Evolutionary conservation across 2,329 filamentous ascomycete genomes (phyloP), one percentile per base, ranked within the genome.

Genomic region (Nannizziopsis barbatae): DNA sequence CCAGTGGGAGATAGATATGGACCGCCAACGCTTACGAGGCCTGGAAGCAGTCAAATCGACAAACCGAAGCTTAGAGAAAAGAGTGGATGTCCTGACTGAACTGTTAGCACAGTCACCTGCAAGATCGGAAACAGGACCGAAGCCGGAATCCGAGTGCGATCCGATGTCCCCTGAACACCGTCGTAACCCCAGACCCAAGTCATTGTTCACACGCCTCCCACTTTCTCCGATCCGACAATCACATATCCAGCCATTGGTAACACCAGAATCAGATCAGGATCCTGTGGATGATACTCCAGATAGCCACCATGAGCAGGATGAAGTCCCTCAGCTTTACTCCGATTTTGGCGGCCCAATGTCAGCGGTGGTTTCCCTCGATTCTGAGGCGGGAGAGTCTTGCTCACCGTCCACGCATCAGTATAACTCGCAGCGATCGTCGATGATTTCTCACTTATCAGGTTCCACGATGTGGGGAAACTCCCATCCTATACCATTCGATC

Each of bases 61-160:
- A 4, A 66, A 65, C 49, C 55, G 57, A 12, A 58, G 56, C 36
- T 56, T 66, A 45, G 62, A 60, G 42, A 59, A 58, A 43, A 55
- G 64, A 35, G 61, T 65, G 22, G 63, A 66, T 52, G 62, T 65
- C 12, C 54, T 66, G 52, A 63, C 64, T 2, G 58, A 60, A 27
- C 54, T 66, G 10, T 60, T 66, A 17, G 64, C 61, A n/a, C 57
- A 65, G 42, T 65, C 64, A 3, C 63, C 63, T 15, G 55, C 57
- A 32, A 49, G 41, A 30, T 31, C 37, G 40, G 53, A 54, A 14
- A 30, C 40, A 4, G 30, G 31, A 1, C 8, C 45, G n/a, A 46
- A 22, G 8, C 27, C 41, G 20, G 42, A 46, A 27, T 18, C 32
- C 12, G 45, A 14, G 31, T n/a, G 8, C 37, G 33, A 47, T 9